These are phyloP conservation scores for Gypsophila paniculata DNA, from an alignment of 179 eudicot genomes.

Conservation along the genomic window DNA sequence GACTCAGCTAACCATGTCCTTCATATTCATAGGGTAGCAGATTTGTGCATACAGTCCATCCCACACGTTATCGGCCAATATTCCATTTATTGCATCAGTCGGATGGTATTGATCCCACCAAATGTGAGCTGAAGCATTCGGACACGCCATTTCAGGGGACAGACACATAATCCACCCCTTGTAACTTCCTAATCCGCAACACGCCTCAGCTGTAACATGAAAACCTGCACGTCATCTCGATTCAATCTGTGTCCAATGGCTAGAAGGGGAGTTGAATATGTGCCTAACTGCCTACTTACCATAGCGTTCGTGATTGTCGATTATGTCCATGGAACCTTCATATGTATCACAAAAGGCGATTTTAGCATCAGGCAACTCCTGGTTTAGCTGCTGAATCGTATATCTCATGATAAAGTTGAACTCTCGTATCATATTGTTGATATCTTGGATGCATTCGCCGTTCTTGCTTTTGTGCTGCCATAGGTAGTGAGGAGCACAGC, in stretches of 20 bases:
- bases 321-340: slow-evolving; percentile 74
- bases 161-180: slow-evolving; percentile 74
- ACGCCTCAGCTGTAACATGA: slow-evolving; percentile 56
- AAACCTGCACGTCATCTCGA: slow-evolving; percentile 39
- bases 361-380: slow-evolving; percentile 47
- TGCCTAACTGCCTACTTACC: slow-evolving; percentile 46
- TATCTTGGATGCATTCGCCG: slow-evolving; percentile 68
- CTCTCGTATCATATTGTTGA: slow-evolving; percentile 76
- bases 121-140: slow-evolving; percentile 61
- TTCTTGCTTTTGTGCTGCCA: slow-evolving; percentile 53
- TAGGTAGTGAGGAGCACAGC: slow-evolving; percentile 83
- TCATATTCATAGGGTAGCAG: slow-evolving; percentile 75
- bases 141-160: slow-evolving; percentile 74
- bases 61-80: slow-evolving; percentile 81
- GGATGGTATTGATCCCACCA: slow-evolving; percentile 99
- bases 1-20: slow-evolving; percentile 38
- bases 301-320: slow-evolving; percentile 45
- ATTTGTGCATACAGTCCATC: slow-evolving; percentile 58
- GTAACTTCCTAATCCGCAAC: slow-evolving; percentile 76
- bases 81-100: slow-evolving; percentile 62
- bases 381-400: slow-evolving; percentile 56
- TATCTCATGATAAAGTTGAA: slow-evolving; percentile 66
- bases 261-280: background rate
- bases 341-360: slow-evolving; percentile 64
- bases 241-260: background rate